Evolutionary conservation across 2,329 filamentous ascomycete genomes (phyloP), one percentile per base, ranked within the genome.

Genomic region (Aspergillus spinulosporus): DNA sequence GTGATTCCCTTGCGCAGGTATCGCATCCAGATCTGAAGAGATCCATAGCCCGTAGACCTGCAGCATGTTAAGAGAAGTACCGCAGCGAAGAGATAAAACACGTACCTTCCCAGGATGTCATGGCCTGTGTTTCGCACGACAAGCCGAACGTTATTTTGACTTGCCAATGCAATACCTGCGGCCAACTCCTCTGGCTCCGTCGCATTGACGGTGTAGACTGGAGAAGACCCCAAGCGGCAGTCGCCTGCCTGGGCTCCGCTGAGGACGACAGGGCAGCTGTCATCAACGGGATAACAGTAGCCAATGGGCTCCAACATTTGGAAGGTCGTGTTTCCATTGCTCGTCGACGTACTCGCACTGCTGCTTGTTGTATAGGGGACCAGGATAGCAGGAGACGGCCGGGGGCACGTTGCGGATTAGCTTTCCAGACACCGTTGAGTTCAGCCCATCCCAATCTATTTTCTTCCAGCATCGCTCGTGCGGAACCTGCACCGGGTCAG

Each of bases 351-450:
- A 49, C 3, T 58, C 58, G 59, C 70, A 73, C 39, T 62, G 45
- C n/a, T 52, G 48, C 14, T 59, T 48, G 49, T 69, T 56, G 14
- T 66, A 58, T 29, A 59, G 52, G 12, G 68, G 61, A 7, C 68
- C 69, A 3, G 66, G 62, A 51, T 75, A 75, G 54, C 73, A 76
- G 12, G 71, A 64, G 32, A 63, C 60, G 8, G 71, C 73, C 5
- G 68, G 57, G 4, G 73, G 74, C 3, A 54, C 48, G 12, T 68
- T 68, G n/a, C 55, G 49, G 29, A 76, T 68, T 1, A 75, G 61
- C 37, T 66, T 66, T 7, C 73, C 73, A 1, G 59, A 60, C 12
- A 76, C 54, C 0, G 70, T 66, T 2, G 46, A 43, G 39, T 76
- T 76, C 45, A 76, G 64, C 0, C 55, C 43, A 45, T 65, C 55